phyloP scores from a whole-genome alignment of 768 basidiomycete species.

The Suillus lakei region DNA sequence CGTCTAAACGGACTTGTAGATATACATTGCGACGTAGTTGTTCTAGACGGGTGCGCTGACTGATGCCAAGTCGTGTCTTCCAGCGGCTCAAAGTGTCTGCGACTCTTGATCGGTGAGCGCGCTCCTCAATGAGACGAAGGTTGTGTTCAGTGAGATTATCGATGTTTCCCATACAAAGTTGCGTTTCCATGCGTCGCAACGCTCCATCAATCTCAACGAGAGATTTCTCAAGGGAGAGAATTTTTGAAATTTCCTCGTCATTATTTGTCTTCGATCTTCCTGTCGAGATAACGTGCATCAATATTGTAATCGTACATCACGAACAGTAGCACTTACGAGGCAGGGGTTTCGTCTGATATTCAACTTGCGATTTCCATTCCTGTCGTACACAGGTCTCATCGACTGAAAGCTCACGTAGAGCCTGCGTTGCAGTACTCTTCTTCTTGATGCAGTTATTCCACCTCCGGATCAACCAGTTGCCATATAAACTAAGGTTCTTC shows the following conservation, averaged over 20 bases:
- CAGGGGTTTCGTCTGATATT: conserved; percentile 5
- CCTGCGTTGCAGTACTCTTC: not conserved
- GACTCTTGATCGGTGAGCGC: not conserved
- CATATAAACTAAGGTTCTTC: conserved; percentile 15
- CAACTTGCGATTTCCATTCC: conserved; percentile 14
- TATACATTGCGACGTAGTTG: not conserved
- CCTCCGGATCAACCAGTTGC: conserved; percentile 17
- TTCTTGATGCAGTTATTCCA: conserved; percentile 15
- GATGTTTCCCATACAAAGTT: not conserved
- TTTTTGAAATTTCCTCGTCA: not conserved
- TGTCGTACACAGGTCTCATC: not conserved
- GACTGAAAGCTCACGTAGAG: not conserved
- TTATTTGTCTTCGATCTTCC: not conserved
- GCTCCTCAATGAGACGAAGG: not conserved
- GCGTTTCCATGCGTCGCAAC: not conserved
- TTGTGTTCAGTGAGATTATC: not conserved
- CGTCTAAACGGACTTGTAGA: not conserved
- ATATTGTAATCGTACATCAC: not conserved
- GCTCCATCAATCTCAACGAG: not conserved
- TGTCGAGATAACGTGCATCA: not conserved
- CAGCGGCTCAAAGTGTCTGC: not conserved
- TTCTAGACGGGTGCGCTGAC: not conserved
- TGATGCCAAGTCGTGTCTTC: not conserved
- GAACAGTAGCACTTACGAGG: not conserved
- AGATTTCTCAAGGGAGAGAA: not conserved